Conservation (phyloP, 306 rosid genomes). For the Mucuna pruriens region DNA sequence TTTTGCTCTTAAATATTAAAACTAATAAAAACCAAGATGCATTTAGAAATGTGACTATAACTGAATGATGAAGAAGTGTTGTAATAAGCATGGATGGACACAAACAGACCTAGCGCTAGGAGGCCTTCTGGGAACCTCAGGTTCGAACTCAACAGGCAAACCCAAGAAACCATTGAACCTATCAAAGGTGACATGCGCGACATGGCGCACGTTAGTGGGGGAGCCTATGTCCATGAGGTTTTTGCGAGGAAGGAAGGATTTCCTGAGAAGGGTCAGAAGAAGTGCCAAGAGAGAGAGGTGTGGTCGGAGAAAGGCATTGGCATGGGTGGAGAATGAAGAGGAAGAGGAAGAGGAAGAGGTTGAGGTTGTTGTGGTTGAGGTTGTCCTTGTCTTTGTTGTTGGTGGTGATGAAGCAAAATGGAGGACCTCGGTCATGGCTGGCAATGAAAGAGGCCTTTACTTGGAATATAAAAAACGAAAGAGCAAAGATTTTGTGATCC, state of each 20-base stretch:
- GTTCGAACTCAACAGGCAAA: constrained; percentile 90
- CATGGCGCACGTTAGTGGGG: constrained; percentile 91
- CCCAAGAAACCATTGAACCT: constrained; percentile 96
- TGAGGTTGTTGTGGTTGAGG: background rate
- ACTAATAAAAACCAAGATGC: constrained; percentile 1
- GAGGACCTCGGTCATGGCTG: constrained; percentile 87
- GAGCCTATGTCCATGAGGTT: constrained; percentile 78
- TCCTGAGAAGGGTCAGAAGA: constrained; percentile 65
- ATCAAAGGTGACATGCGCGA: constrained; percentile 94
- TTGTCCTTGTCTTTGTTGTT: constrained; percentile 8
- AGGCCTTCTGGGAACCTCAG: constrained; percentile 80
- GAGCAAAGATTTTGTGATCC: background rate
- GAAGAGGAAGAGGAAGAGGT: constrained; percentile 38
- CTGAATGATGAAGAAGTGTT: background rate
- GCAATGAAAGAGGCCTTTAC: constrained; percentile 59
- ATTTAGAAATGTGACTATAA: constrained; percentile 10
- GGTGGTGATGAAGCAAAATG: constrained; percentile 54
- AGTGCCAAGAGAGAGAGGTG: constrained; percentile 66
- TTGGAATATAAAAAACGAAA: constrained; percentile 48
- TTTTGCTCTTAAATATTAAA: background rate
- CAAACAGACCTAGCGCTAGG: constrained; percentile 89
- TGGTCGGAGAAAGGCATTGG: constrained; percentile 47
- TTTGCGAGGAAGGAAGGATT: constrained; percentile 57
- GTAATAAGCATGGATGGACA: background rate
- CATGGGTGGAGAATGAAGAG: too few relatives aligned